A percentile compares a stretch with the other conserved stretches of the same genome.
Evolutionary conservation across 2,329 filamentous ascomycete species (phyloP).

Genomic region (Aspergillus tamarii): DNA sequence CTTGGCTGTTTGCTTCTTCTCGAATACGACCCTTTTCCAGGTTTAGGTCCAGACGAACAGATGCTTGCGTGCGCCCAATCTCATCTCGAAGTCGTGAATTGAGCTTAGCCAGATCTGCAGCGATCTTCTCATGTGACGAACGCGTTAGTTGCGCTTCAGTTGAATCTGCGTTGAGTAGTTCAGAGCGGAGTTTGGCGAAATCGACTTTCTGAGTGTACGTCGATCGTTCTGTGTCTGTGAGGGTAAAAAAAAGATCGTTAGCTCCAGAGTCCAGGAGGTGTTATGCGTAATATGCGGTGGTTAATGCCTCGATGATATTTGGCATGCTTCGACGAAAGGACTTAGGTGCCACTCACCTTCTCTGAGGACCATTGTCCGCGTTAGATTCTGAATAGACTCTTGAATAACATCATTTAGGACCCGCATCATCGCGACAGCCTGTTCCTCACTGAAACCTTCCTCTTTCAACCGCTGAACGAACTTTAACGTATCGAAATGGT

Average conservation of each 20-base stretch:
- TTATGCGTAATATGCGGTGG: conserved; percentile 3
- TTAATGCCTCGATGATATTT: neutral
- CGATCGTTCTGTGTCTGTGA: conserved; percentile 51
- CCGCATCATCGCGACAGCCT: conserved; percentile 98
- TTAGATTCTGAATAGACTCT: conserved; percentile 97
- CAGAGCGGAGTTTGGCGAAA: conserved; percentile 94
- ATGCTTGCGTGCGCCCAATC: conserved; percentile 90
- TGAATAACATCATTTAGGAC: conserved; percentile 96
- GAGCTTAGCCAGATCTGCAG: conserved; percentile 92
- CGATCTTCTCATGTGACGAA: conserved; percentile 85
- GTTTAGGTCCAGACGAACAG: conserved; percentile 88
- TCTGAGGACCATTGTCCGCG: conserved; percentile 94
- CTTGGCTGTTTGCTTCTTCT: conserved; percentile 94
- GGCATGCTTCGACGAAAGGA: neutral
- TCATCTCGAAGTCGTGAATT: conserved; percentile 89
- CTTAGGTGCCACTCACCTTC: conserved; percentile 67
- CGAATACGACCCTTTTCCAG: conserved; percentile 94
- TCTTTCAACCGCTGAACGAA: conserved; percentile 88
- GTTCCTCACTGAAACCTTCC: conserved; percentile 94
- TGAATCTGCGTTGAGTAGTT: conserved; percentile 87
- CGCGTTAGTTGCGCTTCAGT: conserved; percentile 88
- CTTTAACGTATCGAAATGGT: conserved; percentile 98
- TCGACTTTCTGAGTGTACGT: conserved; percentile 87
- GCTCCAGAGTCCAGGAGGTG: neutral
- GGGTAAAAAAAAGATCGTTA: neutral